A percentile compares a stretch with the other conserved stretches of the same genome.
Conservation (phyloP, 768 basidiomycete genomes). For the Leccinum obscurum region DNA sequence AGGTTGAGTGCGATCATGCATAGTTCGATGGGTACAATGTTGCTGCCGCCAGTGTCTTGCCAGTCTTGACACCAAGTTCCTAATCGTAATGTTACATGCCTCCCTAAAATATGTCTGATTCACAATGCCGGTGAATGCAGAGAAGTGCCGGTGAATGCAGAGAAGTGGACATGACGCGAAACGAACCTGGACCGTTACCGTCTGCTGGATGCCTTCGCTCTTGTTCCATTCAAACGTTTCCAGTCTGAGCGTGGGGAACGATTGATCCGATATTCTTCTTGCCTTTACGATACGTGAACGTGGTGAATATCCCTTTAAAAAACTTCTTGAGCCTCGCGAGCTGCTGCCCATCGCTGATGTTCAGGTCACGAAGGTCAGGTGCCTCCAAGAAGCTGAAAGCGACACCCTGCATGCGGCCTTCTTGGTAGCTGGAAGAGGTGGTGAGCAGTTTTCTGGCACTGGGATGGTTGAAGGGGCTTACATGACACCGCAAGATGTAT, state of each 20-base stretch:
- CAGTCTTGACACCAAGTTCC: conserved; percentile 36
- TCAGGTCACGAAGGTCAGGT: conserved; percentile 32
- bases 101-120: conserved; percentile 44
- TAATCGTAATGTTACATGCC: conserved; percentile 35
- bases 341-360: conserved; percentile 20
- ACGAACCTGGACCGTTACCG: conserved; percentile 42
- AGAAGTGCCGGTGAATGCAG: neutral
- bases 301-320: conserved; percentile 39
- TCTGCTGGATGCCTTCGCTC: conserved; percentile 13
- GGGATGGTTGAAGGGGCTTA: conserved; percentile 21
- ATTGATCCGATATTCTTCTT: conserved; percentile 40
- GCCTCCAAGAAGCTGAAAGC: conserved; percentile 32
- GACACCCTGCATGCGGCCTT: conserved; percentile 26
- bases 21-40: conserved; percentile 52
- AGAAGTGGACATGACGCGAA: neutral
- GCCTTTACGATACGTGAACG: conserved; percentile 24
- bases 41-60: conserved; percentile 24
- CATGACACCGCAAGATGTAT: conserved; percentile 48
- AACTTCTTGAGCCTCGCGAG: conserved; percentile 39
- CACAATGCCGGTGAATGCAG: neutral
- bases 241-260: conserved; percentile 38
- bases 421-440: conserved; percentile 24
- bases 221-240: conserved; percentile 41
- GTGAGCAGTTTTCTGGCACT: neutral
- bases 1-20: conserved; percentile 38